A percentile compares a stretch with the other conserved stretches of the same genome.
phyloP scores from a whole-genome alignment of 2,329 filamentous ascomycete genomes.

The Cephalotrichum gorgonifer region DNA sequence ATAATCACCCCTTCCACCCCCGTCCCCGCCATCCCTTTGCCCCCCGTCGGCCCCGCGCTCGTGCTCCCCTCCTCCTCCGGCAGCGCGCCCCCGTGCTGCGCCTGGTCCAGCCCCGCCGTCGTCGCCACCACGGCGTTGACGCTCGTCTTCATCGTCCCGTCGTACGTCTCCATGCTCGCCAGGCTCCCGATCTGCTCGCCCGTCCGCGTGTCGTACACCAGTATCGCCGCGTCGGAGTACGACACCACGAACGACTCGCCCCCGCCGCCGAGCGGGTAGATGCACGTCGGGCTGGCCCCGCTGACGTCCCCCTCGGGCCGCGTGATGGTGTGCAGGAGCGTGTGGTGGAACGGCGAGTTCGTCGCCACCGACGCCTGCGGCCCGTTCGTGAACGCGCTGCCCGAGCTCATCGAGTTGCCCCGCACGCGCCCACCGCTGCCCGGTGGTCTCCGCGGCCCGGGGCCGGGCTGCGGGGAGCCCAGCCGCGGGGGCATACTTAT shows the following conservation, averaged over 20 bases:
- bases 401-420: slow-evolving; percentile 88
- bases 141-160: slow-evolving; percentile 66
- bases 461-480: slow-evolving; percentile 65
- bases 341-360: slow-evolving; percentile 77
- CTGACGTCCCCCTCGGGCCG: slow-evolving; percentile 55
- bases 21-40: slow-evolving; percentile 55
- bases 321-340: slow-evolving; percentile 76
- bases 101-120: slow-evolving; percentile 70
- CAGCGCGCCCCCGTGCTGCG: slow-evolving; percentile 38
- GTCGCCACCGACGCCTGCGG: slow-evolving; percentile 84
- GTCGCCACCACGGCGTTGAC: slow-evolving; percentile 90
- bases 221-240: slow-evolving; percentile 79
- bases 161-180: slow-evolving; percentile 90
- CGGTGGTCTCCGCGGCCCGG: slow-evolving; percentile 43
- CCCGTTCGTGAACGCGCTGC: slow-evolving; percentile 80
- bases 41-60: slow-evolving; percentile 73
- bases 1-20: slow-evolving; percentile 90
- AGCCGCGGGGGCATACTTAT: slow-evolving; percentile 83
- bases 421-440: slow-evolving; percentile 63
- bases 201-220: slow-evolving; percentile 85
- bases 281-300: slow-evolving; percentile 74
- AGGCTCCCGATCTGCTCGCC: slow-evolving; percentile 88
- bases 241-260: slow-evolving; percentile 90
- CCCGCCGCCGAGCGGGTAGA: slow-evolving; percentile 71
- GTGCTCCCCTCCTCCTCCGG: slow-evolving; percentile 62